These are phyloP conservation scores for Atractiella rhizophila DNA, from an alignment of 768 basidiomycete species.

Conservation along the genomic window DNA sequence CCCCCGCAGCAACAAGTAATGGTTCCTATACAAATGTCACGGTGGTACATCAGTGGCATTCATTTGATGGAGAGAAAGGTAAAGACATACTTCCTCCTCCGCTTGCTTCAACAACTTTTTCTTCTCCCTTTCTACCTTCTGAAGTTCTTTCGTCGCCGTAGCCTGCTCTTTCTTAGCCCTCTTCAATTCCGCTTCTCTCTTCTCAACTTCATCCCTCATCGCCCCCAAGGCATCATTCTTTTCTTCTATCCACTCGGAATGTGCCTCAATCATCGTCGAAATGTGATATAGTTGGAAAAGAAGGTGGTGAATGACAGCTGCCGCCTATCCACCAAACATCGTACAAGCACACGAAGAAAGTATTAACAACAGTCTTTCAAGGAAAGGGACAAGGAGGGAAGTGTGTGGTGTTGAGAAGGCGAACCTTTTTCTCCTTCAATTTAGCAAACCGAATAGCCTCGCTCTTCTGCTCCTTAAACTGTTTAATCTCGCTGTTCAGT, in stretches of 20 bases:
- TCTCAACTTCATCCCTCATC: constrained; percentile 35
- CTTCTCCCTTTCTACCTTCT: constrained; percentile 61
- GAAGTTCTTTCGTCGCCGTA: constrained; percentile 41
- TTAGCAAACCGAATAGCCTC: constrained; percentile 72
- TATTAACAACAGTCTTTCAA: background rate
- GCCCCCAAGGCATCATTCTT: constrained; percentile 47
- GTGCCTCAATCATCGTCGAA: constrained; percentile 50
- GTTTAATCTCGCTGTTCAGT: constrained; percentile 81
- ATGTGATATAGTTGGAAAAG: constrained; percentile 78
- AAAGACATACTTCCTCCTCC: constrained; percentile 42
- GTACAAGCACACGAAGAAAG: background rate
- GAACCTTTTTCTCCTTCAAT: constrained; percentile 44
- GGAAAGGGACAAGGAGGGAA: background rate
- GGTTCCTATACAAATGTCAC: constrained; percentile 35
- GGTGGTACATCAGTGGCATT: background rate
- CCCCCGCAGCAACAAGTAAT: constrained; percentile 53
- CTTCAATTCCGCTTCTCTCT: constrained; percentile 45
- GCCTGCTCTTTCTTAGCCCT: constrained; percentile 55
- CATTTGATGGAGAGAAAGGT: background rate
- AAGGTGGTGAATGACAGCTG: constrained; percentile 51
- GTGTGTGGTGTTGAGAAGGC: constrained; percentile 18
- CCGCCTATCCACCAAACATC: constrained; percentile 32
- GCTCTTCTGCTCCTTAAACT: constrained; percentile 86
- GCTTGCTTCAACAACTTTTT: constrained; percentile 75
- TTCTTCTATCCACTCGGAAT: constrained; percentile 40